phyloP scores from a whole-genome alignment of 2,329 filamentous ascomycete species.

The Ceratocystis destructans region DNA sequence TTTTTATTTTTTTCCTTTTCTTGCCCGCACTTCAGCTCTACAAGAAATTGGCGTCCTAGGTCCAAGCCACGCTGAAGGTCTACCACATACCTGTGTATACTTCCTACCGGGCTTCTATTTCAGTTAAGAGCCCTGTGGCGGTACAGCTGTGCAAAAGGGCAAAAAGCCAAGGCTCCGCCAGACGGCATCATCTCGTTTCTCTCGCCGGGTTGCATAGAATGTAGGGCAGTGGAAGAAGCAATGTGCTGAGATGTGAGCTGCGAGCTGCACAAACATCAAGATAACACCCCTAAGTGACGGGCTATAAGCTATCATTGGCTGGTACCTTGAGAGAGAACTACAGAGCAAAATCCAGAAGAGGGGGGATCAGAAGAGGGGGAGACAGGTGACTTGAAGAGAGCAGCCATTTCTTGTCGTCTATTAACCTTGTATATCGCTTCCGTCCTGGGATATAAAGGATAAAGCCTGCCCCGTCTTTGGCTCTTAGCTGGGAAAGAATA shows the following conservation, averaged over 20 bases:
- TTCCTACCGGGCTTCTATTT: background rate
- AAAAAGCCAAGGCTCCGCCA: background rate
- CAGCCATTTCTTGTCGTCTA: background rate
- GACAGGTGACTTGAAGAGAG: background rate
- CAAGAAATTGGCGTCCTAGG: background rate
- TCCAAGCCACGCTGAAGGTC: slow-evolving; percentile 2
- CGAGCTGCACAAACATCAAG: background rate
- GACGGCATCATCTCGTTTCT: background rate
- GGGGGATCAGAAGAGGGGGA: background rate
- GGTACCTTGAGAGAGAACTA: background rate
- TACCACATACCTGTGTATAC: background rate
- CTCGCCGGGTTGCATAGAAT: background rate
- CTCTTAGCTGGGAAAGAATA: background rate
- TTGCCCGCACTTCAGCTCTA: background rate
- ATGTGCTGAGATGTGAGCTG: background rate
- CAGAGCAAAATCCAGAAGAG: background rate
- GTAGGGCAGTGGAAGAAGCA: background rate
- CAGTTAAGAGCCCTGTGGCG: background rate
- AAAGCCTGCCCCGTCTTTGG: background rate
- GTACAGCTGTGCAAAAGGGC: background rate
- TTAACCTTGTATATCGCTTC: background rate
- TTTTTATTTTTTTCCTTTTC: background rate
- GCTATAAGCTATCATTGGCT: background rate
- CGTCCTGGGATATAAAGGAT: background rate
- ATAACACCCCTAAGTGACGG: background rate